phyloP scores from a whole-genome alignment of 2,329 filamentous ascomycete species.

The Ophiostoma sp. region DNA sequence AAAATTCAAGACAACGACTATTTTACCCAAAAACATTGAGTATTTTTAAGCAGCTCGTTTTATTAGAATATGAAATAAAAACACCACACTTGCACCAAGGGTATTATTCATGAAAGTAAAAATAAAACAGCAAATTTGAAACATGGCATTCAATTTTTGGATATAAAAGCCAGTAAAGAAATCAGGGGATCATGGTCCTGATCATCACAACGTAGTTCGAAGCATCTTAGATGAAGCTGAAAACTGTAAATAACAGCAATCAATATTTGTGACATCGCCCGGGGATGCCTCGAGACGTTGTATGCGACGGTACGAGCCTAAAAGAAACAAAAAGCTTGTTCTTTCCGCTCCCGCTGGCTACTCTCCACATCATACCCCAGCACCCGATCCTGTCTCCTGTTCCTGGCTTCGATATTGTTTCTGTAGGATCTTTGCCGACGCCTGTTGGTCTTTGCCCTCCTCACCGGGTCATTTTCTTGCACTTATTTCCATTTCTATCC shows the following conservation, averaged over 20 bases:
- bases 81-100: no score
- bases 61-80: no score
- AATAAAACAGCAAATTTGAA: not conserved
- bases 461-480: not conserved
- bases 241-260: not conserved
- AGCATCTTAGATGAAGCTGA: not conserved
- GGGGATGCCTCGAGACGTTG: not conserved
- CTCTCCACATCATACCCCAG: not conserved
- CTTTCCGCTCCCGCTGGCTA: not conserved
- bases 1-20: no score
- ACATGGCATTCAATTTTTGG: not conserved
- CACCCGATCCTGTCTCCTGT: not conserved
- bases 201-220: not conserved
- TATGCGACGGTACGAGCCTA: slow-evolving; percentile 9
- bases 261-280: not conserved
- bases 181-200: not conserved
- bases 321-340: not conserved
- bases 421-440: not conserved
- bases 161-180: not conserved
- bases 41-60: no score
- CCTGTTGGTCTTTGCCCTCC: not conserved
- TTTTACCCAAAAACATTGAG: no score
- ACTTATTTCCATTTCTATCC: not conserved
- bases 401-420: not conserved
- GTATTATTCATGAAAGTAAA: not conserved